Evolutionary conservation across 140 eudicot species (phyloP).

Genomic region (Senecio squalidus): DNA sequence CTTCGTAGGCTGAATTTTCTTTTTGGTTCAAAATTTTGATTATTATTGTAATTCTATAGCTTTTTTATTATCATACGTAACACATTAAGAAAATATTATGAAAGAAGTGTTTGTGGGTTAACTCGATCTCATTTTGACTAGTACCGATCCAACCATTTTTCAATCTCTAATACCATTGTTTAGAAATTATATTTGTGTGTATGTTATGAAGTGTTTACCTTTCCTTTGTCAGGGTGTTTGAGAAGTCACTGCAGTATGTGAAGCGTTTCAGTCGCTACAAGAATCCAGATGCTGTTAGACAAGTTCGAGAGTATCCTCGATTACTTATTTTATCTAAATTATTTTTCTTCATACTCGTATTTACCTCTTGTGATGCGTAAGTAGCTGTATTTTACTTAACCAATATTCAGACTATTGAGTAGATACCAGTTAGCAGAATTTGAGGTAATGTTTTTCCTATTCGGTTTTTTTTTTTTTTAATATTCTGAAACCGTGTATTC

Average conservation of each 20-base stretch:
- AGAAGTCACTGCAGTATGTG: slow-evolving; percentile 92
- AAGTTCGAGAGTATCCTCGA: slow-evolving; percentile 91
- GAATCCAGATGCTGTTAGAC: slow-evolving; percentile 94
- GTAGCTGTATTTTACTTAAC: slow-evolving; percentile 38
- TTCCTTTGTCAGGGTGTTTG: slow-evolving; percentile 65
- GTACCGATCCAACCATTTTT: no score
- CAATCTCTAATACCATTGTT: no score
- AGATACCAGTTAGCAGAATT: slow-evolving; percentile 85
- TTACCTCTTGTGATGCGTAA: neutral
- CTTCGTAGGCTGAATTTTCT: neutral
- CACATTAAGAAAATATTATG: no score
- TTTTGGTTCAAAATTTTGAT: neutral
- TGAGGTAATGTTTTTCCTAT: slow-evolving; percentile 38
- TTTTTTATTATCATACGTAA: no score
- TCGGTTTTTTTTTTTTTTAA: neutral
- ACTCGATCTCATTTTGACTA: no score
- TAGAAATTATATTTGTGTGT: neutral
- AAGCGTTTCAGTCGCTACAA: slow-evolving; percentile 94
- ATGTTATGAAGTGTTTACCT: neutral
- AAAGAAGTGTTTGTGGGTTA: no score
- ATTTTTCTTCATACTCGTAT: neutral
- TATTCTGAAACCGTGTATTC: neutral
- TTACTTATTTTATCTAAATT: neutral
- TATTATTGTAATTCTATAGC: no score
- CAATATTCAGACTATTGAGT: slow-evolving; percentile 53